Evolutionary conservation across 2,329 filamentous ascomycete species (phyloP).

Genomic region (Colletotrichum brevisporum): DNA sequence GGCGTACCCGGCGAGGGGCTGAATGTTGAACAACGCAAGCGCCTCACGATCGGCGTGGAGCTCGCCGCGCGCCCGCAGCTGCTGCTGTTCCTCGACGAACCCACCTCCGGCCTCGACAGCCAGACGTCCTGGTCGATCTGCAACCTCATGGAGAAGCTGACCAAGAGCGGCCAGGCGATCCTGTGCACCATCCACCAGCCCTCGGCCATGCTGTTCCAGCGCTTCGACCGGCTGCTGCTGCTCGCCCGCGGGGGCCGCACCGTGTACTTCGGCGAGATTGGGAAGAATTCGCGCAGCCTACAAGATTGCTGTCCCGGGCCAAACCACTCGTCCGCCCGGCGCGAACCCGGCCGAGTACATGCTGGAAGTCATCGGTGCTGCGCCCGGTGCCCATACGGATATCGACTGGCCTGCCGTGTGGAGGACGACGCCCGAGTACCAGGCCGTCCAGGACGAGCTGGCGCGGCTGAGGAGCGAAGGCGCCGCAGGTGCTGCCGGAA

Average conservation of each 20-base stretch:
- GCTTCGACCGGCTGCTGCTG: conserved; percentile 40
- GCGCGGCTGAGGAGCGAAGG: not conserved
- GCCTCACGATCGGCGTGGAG: conserved; percentile 83
- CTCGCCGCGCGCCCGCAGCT: conserved; percentile 81
- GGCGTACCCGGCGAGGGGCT: conserved; percentile 73
- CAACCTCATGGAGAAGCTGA: conserved; percentile 77
- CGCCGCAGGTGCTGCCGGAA: not conserved
- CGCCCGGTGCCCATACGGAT: conserved; percentile 61
- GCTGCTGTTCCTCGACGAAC: conserved; percentile 82
- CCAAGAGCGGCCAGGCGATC: conserved; percentile 64
- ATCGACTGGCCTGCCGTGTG: conserved; percentile 63
- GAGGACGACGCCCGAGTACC: conserved; percentile 58
- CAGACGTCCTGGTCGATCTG: conserved; percentile 84
- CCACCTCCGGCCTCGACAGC: conserved; percentile 81
- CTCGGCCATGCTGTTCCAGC: conserved; percentile 41
- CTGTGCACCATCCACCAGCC: conserved; percentile 43
- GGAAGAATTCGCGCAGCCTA: conserved; percentile 63
- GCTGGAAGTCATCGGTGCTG: conserved; percentile 46
- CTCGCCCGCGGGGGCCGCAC: conserved; percentile 50
- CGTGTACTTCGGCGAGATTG: conserved; percentile 69
- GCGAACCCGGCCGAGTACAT: conserved; percentile 70
- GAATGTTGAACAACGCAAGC: conserved; percentile 62
- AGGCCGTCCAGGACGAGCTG: conserved; percentile 43
- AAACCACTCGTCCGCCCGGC: conserved; percentile 56
- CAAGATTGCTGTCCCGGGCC: too few species aligned